These are phyloP conservation scores for Colletotrichum eleusines DNA, from an alignment of 2,329 filamentous ascomycete genomes.

Conservation along the genomic window DNA sequence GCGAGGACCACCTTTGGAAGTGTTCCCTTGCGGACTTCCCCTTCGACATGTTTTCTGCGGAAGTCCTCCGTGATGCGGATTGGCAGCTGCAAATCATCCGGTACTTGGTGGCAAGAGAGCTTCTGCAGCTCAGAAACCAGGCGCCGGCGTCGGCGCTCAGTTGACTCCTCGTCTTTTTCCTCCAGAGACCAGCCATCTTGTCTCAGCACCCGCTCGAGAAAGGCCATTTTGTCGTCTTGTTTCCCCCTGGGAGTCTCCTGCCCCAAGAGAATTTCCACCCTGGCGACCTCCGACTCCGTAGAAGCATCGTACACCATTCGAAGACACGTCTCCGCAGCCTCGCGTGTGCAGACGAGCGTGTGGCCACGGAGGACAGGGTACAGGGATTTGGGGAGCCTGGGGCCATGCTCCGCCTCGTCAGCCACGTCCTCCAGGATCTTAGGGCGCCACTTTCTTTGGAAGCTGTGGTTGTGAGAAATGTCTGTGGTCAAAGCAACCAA, in stretches of 20 bases:
- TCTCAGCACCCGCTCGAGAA: conserved; percentile 13
- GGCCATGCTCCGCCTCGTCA: conserved; percentile 41
- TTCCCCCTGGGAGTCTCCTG: conserved; percentile 22
- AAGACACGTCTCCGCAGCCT: conserved; percentile 55
- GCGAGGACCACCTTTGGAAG: conserved; percentile 49
- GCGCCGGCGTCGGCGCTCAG: conserved; percentile 9
- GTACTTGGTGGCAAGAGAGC: conserved; percentile 50
- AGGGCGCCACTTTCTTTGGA: conserved; percentile 50
- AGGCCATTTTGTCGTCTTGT: conserved; percentile 28
- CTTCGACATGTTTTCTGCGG: conserved; percentile 43
- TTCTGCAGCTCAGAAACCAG: conserved; percentile 49
- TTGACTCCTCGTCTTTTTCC: conserved; percentile 7
- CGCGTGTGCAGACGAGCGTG: conserved; percentile 53
- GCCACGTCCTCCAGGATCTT: conserved; percentile 37
- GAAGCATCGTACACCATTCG: conserved; percentile 37
- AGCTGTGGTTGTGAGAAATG: conserved; percentile 51
- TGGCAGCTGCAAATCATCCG: conserved; percentile 51
- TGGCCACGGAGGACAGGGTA: conserved; percentile 51
- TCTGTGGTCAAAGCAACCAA: conserved; percentile 56
- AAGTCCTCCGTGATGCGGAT: conserved; percentile 46
- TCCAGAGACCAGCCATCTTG: conserved; percentile 18
- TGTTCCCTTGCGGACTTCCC: conserved; percentile 38
- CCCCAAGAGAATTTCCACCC: conserved; percentile 24
- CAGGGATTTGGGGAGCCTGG: conserved; percentile 43
- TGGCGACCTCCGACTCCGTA: conserved; percentile 30